Percentiles rank a stretch among this genome's conserved stretches.
phyloP scores from a whole-genome alignment of 192 early-diverging fungal species.

The Chytriomyces confervae region DNA sequence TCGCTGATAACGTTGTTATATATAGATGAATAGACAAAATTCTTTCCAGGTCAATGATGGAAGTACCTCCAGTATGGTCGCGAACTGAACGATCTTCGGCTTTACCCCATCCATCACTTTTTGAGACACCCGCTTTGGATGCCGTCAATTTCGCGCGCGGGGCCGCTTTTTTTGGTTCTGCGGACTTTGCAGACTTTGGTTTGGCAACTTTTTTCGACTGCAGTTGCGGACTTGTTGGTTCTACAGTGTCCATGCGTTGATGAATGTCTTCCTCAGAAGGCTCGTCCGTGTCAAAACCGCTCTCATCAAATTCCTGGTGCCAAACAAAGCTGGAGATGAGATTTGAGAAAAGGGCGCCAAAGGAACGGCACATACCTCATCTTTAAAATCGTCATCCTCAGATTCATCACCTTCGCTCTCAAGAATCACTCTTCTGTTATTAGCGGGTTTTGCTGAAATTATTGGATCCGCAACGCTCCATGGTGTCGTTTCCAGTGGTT shows the following conservation, averaged over 20 bases:
- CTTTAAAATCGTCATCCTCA: too few relatives aligned
- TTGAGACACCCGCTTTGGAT: neutral
- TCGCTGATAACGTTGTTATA: too few relatives aligned
- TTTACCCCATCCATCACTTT: slow-evolving; percentile 14
- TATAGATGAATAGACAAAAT: neutral
- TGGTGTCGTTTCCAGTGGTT: neutral
- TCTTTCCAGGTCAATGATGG: too few relatives aligned
- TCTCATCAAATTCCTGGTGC: neutral
- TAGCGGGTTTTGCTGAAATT: neutral
- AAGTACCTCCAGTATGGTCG: neutral
- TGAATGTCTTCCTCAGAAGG: neutral
- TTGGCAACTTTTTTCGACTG: neutral
- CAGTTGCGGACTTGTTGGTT: neutral
- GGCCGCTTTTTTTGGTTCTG: neutral
- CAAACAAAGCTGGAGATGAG: too few relatives aligned
- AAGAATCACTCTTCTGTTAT: neutral
- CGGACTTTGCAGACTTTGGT: too few relatives aligned
- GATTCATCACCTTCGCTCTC: too few relatives aligned
- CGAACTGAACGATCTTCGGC: slow-evolving; percentile 12
- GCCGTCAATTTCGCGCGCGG: neutral
- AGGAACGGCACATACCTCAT: too few relatives aligned
- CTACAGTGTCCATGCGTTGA: neutral
- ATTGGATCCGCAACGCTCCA: neutral
- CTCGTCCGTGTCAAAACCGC: neutral
- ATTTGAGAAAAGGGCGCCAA: too few relatives aligned